Evolutionary conservation across 139 green algal species (phyloP), one percentile per base, ranked within the genome.

Genomic region (Mychonastes homosphaera): DNA sequence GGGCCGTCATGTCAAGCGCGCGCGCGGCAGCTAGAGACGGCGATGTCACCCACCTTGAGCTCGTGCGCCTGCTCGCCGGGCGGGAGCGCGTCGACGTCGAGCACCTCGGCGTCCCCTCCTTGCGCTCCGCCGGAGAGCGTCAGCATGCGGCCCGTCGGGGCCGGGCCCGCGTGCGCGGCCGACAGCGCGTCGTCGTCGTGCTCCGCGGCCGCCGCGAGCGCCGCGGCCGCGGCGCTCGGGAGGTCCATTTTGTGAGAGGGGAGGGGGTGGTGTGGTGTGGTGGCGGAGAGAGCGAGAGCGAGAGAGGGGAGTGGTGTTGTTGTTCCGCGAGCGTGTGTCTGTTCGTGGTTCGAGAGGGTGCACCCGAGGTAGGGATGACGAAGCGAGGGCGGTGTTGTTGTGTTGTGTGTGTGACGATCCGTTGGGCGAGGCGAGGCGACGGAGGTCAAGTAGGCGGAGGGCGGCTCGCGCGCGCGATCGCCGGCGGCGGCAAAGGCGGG

Each of bases 71-170:
- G 27, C 41, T 67, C 61, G 23, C 19, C 19, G 15, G 51, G 39
- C 10, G 15, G 13, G 28, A 67, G 30, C 2, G 21, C 50, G 34
- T 67, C 61, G 23, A 67, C 47, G 43, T 65, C 34, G 39, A 46
- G 16, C 15, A 46, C 39, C 16, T 46, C 15, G 39, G 15, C 16
- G 15, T 21, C 15, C 39, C 39, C 16, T 46, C 39, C 16, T 46
- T 46, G 39, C 15, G 39, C 39, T 46, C 15, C 16, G 39, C 39
- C 39, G n/a, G 19, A 26, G 12, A 43, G 43, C 15, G 27, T 43
- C 21, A 63, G 32, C 29, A 13, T 13, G 10, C 56, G 56, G n/a
- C 56, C 56, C 19, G 30, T 63, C 8, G 28, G 56, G 21, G 29
- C n/a, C 18, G 51, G 32, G 19, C 8, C 51, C 18, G 39, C 29